Evolutionary conservation across 2,329 filamentous ascomycete genomes (phyloP).

Genomic region (Ophiocordyceps camponoti-leonardi): DNA sequence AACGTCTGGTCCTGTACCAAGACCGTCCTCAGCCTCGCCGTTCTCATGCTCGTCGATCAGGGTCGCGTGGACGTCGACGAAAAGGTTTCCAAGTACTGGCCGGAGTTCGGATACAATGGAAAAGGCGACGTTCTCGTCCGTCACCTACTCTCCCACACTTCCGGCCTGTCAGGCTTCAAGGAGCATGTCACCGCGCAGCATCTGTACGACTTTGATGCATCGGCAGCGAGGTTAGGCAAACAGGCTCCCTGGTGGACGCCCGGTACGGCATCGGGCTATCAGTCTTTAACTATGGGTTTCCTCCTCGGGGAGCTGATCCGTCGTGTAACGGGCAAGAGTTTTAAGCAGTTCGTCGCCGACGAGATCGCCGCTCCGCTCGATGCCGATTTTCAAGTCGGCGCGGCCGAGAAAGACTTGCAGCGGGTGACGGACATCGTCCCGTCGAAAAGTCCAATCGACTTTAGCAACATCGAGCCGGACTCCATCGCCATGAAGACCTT

Average conservation of each 20-base stretch:
- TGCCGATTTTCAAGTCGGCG: constrained; percentile 29
- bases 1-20: constrained; percentile 24
- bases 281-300: constrained; percentile 20
- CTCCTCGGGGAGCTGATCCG: constrained; percentile 18
- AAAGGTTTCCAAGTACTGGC: constrained; percentile 25
- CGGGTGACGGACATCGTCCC: constrained; percentile 20
- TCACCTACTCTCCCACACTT: neutral
- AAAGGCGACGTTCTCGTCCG: constrained; percentile 22
- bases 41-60: constrained; percentile 20
- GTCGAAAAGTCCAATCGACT: constrained; percentile 6
- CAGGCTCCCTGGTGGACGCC: constrained; percentile 27
- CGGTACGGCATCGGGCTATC: constrained; percentile 24
- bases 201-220: neutral
- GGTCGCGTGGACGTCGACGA: constrained; percentile 17
- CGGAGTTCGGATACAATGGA: constrained; percentile 24
- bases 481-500: neutral
- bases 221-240: constrained; percentile 4
- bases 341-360: constrained; percentile 16
- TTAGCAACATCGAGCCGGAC: neutral
- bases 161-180: neutral
- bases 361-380: constrained; percentile 20
- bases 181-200: neutral
- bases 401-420: constrained; percentile 20
- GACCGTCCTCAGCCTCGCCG: constrained; percentile 16
- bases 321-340: neutral